Percentiles rank a stretch among this genome's conserved stretches.
Evolutionary conservation across 2,329 filamentous ascomycete species (phyloP).

Genomic region (Cytospora schulzeri): DNA sequence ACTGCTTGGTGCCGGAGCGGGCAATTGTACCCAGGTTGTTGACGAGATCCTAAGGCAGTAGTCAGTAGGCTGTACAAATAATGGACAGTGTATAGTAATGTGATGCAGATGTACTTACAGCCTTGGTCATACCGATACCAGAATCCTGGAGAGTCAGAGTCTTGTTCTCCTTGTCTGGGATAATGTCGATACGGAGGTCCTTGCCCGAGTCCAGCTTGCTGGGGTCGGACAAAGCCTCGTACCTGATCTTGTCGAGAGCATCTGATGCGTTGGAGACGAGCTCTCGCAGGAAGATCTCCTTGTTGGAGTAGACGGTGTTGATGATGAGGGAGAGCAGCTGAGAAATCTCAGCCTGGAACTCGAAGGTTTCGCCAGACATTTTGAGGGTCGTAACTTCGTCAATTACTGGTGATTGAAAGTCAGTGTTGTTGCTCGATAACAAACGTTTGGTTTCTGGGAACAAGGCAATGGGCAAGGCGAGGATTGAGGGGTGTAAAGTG

Average conservation of each 20-base stretch:
- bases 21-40: conserved; percentile 99
- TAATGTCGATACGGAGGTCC: conserved; percentile 98
- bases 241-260: conserved; percentile 99
- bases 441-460: neutral
- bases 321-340: conserved; percentile 99
- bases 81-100: neutral
- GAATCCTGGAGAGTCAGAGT: conserved; percentile 96
- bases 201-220: conserved; percentile 97
- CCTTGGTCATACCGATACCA: conserved; percentile 99
- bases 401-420: conserved; percentile 18
- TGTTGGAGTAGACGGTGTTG: conserved; percentile 99
- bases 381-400: conserved; percentile 41
- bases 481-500: neutral
- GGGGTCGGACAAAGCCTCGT: conserved; percentile 95
- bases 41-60: conserved; percentile 76
- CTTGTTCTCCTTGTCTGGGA: conserved; percentile 96
- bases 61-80: conserved; percentile 39
- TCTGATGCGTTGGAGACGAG: conserved; percentile 98
- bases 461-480: neutral
- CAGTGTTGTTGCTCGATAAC: neutral
- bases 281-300: conserved; percentile 99
- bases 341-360: conserved; percentile 99
- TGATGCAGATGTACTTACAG: conserved; percentile 63
- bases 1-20: conserved; percentile 99
- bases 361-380: conserved; percentile 92